These are phyloP conservation scores for Zygoascus tannicola DNA, from an alignment of 805 yeast species.

Conservation along the genomic window DNA sequence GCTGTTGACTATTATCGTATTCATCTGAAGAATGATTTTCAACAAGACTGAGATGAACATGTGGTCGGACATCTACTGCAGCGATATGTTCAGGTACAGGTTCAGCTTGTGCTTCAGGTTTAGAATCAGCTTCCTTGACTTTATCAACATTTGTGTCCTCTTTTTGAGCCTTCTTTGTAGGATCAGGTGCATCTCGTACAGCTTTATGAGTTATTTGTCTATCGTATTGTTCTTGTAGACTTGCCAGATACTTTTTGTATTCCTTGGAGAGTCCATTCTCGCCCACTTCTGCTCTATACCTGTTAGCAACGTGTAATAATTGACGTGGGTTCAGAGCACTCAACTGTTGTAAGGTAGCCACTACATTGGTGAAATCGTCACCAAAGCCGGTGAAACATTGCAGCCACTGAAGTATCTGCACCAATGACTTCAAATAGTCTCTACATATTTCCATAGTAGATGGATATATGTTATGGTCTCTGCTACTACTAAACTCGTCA, in stretches of 20 bases:
- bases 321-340: slow-evolving; percentile 62
- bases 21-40: slow-evolving; percentile 6
- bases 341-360: slow-evolving; percentile 44
- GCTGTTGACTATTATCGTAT: slow-evolving; percentile 18
- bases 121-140: slow-evolving; percentile 2
- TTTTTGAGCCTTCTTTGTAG: slow-evolving; percentile 1
- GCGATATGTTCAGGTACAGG: slow-evolving; percentile 7
- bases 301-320: slow-evolving; percentile 56
- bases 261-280: slow-evolving; percentile 58
- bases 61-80: background rate
- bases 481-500: slow-evolving; percentile 23
- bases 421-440: slow-evolving; percentile 58
- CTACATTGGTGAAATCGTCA: slow-evolving; percentile 36
- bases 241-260: slow-evolving; percentile 37
- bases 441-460: slow-evolving; percentile 58
- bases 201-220: slow-evolving; percentile 16
- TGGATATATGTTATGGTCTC: slow-evolving; percentile 33
- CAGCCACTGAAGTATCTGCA: slow-evolving; percentile 80
- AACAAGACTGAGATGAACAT: slow-evolving; percentile 1
- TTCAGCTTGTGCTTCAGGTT: background rate
- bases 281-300: slow-evolving; percentile 75
- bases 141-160: background rate
- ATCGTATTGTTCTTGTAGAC: slow-evolving; percentile 25
- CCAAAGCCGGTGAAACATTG: slow-evolving; percentile 72
- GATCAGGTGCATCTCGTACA: slow-evolving; percentile 10